A percentile compares a stretch with the other conserved stretches of the same genome.
Conservation (phyloP, 805 yeast genomes). For the Ogataea methanolica region DNA sequence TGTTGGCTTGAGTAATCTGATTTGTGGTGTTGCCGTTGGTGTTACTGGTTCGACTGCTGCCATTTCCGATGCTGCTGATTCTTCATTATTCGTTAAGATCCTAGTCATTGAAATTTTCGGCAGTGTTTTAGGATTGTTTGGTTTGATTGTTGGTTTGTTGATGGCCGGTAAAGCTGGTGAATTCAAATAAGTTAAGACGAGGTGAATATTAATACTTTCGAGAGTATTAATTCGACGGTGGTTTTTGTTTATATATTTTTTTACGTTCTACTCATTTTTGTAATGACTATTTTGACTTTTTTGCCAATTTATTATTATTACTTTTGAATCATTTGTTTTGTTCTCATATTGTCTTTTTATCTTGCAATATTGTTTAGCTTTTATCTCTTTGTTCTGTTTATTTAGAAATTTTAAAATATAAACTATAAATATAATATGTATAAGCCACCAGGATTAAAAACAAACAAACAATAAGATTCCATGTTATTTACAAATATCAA, state of each 20-base stretch:
- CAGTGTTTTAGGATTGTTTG: slow-evolving; percentile 90
- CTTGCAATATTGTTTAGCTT: neutral
- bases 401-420: neutral
- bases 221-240: neutral
- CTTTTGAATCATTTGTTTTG: neutral
- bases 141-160: slow-evolving; percentile 91
- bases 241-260: neutral
- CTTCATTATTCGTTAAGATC: slow-evolving; percentile 90
- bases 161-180: slow-evolving; percentile 96
- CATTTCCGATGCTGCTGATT: slow-evolving; percentile 94
- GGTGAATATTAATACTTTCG: neutral
- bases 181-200: slow-evolving; percentile 43
- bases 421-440: neutral
- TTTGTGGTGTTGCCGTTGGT: slow-evolving; percentile 97
- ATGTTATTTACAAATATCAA: too few species aligned
- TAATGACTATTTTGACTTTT: neutral
- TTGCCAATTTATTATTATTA: neutral
- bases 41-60: slow-evolving; percentile 99
- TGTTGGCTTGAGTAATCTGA: slow-evolving; percentile 87
- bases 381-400: neutral
- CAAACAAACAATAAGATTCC: too few species aligned
- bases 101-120: slow-evolving; percentile 97
- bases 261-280: neutral
- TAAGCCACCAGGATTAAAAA: too few species aligned
- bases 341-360: neutral